Conservation (phyloP, 805 yeast species). For the Lipomyces mesembrius region DNA sequence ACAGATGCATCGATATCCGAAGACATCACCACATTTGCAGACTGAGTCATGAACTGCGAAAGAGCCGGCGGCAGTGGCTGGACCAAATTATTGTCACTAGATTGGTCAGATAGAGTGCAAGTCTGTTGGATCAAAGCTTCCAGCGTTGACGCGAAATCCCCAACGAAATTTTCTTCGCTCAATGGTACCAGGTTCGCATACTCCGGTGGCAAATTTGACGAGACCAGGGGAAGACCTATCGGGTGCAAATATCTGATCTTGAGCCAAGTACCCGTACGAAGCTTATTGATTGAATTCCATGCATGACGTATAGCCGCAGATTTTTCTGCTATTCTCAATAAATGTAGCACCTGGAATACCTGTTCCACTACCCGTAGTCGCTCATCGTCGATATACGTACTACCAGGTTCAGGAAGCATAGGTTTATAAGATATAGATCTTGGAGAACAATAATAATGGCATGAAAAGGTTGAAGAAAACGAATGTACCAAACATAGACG, state of each 20-base stretch:
- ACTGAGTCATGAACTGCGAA: neutral
- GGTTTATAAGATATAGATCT: conserved; percentile 26
- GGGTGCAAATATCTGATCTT: conserved; percentile 26
- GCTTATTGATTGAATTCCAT: conserved; percentile 26
- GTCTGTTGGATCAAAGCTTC: conserved; percentile 11
- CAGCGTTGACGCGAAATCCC: neutral
- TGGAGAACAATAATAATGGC: conserved; percentile 27
- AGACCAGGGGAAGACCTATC: conserved; percentile 27
- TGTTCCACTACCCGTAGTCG: conserved; percentile 19
- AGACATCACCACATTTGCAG: neutral
- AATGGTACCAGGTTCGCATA: conserved; percentile 7
- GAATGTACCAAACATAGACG: conserved; percentile 25
- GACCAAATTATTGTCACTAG: neutral
- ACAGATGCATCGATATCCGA: neutral
- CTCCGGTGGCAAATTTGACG: conserved; percentile 23
- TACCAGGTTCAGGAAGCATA: conserved; percentile 3
- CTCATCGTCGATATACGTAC: conserved; percentile 12
- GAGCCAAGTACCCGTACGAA: conserved; percentile 29
- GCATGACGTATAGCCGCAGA: conserved; percentile 17
- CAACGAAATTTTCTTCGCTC: neutral
- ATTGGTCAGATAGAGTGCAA: conserved; percentile 1
- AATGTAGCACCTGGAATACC: conserved; percentile 21
- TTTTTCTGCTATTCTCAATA: conserved; percentile 16
- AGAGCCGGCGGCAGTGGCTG: neutral
- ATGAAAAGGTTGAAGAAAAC: conserved; percentile 26